A percentile compares a stretch with the other conserved stretches of the same genome.
phyloP scores from a whole-genome alignment of 2,329 filamentous ascomycete species.

The Pseudogymnoascus sp. region DNA sequence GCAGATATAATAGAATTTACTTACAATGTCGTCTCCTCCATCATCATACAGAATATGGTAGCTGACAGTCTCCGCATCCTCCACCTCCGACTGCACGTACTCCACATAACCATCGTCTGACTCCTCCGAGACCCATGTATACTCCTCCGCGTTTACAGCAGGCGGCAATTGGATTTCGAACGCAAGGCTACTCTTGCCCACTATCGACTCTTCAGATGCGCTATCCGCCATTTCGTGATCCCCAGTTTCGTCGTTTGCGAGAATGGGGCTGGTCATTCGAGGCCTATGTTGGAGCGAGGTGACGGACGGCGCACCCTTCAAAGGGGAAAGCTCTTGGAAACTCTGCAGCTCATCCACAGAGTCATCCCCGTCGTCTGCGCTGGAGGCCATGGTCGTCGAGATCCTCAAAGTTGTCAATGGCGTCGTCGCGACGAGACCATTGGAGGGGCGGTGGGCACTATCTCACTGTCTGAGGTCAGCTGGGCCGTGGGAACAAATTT shows the following conservation, averaged over 20 bases:
- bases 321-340: background rate
- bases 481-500: background rate
- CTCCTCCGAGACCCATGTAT: background rate
- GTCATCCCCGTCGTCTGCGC: background rate
- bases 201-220: background rate
- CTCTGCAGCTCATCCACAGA: conserved; percentile 4
- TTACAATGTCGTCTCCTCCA: conserved; percentile 27
- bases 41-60: conserved; percentile 29
- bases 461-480: background rate
- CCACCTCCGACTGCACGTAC: conserved; percentile 21
- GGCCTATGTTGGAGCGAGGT: background rate
- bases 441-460: background rate
- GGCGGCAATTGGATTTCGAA: background rate
- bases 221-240: background rate
- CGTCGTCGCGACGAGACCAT: background rate
- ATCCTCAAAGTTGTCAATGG: background rate
- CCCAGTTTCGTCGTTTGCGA: background rate
- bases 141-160: background rate
- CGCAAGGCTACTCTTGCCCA: background rate
- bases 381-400: background rate
- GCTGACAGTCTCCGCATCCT: conserved; percentile 17
- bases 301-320: background rate
- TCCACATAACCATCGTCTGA: conserved; percentile 26
- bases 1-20: conserved; percentile 13
- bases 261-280: background rate